These are phyloP conservation scores for Hordeum vulgare DNA, from an alignment of 176 grass and related monocot genomes.

Conservation along the genomic window DNA sequence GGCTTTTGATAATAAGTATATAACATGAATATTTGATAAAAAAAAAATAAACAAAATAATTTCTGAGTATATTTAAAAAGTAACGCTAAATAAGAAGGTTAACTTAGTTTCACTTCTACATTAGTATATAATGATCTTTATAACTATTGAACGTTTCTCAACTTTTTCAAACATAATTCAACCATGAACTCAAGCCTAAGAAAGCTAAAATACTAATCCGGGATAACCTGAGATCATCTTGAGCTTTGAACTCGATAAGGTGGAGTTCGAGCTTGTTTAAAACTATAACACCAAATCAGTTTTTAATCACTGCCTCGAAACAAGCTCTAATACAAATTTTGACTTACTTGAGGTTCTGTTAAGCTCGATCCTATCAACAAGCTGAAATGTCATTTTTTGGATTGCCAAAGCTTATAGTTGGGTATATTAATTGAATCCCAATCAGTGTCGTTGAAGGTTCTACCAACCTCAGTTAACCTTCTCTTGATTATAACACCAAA, in stretches of 20 bases:
- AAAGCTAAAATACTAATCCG: neutral
- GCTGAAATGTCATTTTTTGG: neutral
- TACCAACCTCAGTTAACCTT: neutral
- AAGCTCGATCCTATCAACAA: neutral
- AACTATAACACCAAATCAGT: neutral
- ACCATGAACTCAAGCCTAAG: neutral
- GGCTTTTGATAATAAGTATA: too few relatives aligned
- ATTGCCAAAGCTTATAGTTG: neutral
- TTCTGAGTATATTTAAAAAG: neutral
- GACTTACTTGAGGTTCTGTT: neutral
- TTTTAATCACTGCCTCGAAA: neutral
- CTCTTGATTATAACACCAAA: neutral
- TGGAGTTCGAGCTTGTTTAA: neutral
- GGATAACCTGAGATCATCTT: neutral
- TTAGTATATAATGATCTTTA: neutral
- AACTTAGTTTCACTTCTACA: neutral
- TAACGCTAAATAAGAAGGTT: too few relatives aligned
- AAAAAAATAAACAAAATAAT: rapidly evolving
- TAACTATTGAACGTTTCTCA: neutral
- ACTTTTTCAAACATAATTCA: neutral
- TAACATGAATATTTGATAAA: too few relatives aligned
- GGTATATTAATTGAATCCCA: neutral
- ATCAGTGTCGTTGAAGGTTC: neutral
- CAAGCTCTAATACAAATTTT: neutral
- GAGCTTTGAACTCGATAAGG: neutral